A percentile compares a stretch with the other conserved stretches of the same genome.
Conservation (phyloP, 106 monocot genomes). For the Allium fistulosum region DNA sequence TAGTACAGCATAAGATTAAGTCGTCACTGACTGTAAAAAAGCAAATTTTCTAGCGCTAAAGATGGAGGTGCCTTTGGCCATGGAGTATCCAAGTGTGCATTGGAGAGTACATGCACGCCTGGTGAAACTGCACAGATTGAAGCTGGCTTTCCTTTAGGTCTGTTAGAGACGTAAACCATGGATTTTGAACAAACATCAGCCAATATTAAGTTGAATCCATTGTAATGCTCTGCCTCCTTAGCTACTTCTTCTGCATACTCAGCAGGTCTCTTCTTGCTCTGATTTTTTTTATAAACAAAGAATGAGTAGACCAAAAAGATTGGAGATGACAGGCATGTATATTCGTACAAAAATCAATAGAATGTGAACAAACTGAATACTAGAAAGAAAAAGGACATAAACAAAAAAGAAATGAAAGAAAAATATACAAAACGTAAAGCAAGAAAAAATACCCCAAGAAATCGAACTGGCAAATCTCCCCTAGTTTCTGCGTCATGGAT, state of each 20-base stretch:
- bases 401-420: background rate
- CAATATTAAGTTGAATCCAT: slow-evolving; percentile 74
- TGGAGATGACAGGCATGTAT: background rate
- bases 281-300: background rate
- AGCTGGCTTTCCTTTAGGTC: slow-evolving; percentile 41
- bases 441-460: slow-evolving; percentile 51
- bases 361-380: background rate
- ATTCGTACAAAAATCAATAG: background rate
- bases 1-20: background rate
- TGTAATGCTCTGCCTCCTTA: slow-evolving; percentile 64
- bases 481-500: slow-evolving; percentile 45
- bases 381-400: background rate
- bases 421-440: background rate
- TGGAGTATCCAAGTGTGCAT: slow-evolving; percentile 67
- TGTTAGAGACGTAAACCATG: slow-evolving; percentile 85
- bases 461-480: slow-evolving; percentile 63
- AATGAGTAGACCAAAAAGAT: background rate
- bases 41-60: too few species aligned
- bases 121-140: slow-evolving; percentile 48
- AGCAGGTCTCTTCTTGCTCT: slow-evolving; percentile 56
- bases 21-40: too few species aligned
- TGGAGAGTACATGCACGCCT: slow-evolving; percentile 88
- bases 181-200: slow-evolving; percentile 54
- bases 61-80: slow-evolving; percentile 66
- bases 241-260: slow-evolving; percentile 66